Base-by-base conservation (phyloP, 306 rosid species). In the Biancaea sappan region DNA sequence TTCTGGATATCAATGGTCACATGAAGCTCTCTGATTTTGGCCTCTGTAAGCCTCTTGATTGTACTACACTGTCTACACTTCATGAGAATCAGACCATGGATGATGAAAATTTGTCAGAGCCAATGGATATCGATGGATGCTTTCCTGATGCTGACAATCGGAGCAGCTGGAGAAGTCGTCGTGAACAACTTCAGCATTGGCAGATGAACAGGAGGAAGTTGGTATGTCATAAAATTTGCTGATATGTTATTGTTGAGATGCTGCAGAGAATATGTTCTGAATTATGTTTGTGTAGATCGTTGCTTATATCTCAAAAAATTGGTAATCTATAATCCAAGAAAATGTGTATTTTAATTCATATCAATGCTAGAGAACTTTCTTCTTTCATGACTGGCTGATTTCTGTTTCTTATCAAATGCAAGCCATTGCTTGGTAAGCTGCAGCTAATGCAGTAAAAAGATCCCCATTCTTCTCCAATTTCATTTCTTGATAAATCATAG, bases 1-100 rank as follows among this genome's bases (percentile, higher is more conserved):
- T 94, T 54, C 74, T 94, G 80, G 98, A 94, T 82, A 94, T 84
- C 87, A 85, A 80, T 47, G 98, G 98, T 48, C 97, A 94, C 82
- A 94, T 94, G 98, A 94, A 94, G 85, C 98, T 94, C 83, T 94
- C 98, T 25, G 98, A 94, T 88, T 94, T 94, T 68, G 98, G 98
- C 64, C 98, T 94, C 56, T 94, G 98, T 79, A 94, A 94, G 87
- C 98, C 98, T 75, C 92, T 94, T 40, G 95, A 94, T 83, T 91
- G 96, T 85, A 80, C 81, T 68, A 85, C 96, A 84, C 80, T 95
- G 83, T 84, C 98, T 75, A 86, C 94, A 72, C 89, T 94, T 83
- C 96, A 94, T 87, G 98, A 91, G 87, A 87, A 89, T 84, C 88
- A 87, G 82, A 63, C 90, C 62, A 80, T 88, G 89, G 95, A 83